Conservation (phyloP, 192 early-diverging fungal species). For the Oehlia diaphana region DNA sequence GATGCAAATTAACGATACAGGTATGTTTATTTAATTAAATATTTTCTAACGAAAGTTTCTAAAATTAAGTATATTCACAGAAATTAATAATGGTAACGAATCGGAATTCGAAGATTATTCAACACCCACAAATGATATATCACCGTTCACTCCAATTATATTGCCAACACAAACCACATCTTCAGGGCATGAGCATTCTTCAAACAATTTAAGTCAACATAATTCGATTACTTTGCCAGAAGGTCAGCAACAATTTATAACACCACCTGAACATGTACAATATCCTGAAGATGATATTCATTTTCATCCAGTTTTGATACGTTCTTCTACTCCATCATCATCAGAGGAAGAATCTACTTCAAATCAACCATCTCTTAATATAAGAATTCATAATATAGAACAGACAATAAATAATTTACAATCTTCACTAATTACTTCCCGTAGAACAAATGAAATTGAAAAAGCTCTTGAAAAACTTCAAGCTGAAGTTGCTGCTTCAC, state of each 20-base stretch:
- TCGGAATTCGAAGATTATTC: background rate
- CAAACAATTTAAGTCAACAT: background rate
- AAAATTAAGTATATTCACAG: no score
- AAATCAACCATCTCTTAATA: background rate
- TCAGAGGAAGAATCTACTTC: background rate
- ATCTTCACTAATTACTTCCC: background rate
- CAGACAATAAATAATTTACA: background rate
- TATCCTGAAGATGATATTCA: background rate
- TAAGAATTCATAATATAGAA: background rate
- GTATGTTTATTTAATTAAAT: background rate
- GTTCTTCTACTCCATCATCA: background rate
- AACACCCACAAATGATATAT: background rate
- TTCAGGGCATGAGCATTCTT: background rate
- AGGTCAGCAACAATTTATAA: background rate
- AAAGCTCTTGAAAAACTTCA: conserved; percentile 19
- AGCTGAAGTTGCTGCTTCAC: conserved; percentile 23
- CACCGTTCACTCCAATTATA: background rate
- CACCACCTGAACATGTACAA: background rate
- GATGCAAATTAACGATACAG: background rate
- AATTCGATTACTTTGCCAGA: background rate
- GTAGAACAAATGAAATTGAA: conserved; percentile 20
- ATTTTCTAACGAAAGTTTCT: background rate
- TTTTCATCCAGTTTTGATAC: background rate
- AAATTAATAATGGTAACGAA: background rate
- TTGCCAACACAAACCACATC: background rate